Conservation (phyloP, 257 asterid species). For the Rubia yunnanensis region DNA sequence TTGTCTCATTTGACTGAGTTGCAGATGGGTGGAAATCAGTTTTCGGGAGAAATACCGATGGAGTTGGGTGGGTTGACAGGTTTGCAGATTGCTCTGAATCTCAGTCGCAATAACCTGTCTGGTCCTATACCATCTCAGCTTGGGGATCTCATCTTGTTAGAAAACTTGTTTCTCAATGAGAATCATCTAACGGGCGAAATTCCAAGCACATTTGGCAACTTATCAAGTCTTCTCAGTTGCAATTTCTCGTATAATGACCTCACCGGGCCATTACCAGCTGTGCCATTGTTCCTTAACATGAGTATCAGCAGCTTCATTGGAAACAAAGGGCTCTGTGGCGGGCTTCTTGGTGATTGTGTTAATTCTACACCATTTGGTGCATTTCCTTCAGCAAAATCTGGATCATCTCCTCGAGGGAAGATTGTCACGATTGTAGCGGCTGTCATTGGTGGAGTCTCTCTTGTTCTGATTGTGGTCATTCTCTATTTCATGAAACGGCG, state of each 20-base stretch:
- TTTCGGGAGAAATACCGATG: conserved; percentile 70
- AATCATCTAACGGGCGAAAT: conserved; percentile 71
- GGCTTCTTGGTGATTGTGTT: conserved; percentile 62
- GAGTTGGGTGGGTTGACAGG: conserved; percentile 66
- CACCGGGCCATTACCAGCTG: conserved; percentile 69
- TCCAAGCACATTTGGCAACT: conserved; percentile 65
- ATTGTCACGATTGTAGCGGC: conserved; percentile 55
- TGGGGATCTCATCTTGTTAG: conserved; percentile 69
- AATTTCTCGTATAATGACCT: conserved; percentile 71
- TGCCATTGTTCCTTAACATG: conserved; percentile 64
- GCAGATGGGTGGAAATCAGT: conserved; percentile 74
- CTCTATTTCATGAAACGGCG: conserved; percentile 56
- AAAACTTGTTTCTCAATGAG: conserved; percentile 57
- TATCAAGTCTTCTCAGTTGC: conserved; percentile 79
- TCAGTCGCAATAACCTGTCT: conserved; percentile 63
- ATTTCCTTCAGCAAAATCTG: conserved; percentile 19
- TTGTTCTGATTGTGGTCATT: conserved; percentile 50
- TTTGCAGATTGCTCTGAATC: conserved; percentile 77
- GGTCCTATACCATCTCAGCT: conserved; percentile 75
- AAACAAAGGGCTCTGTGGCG: conserved; percentile 78
- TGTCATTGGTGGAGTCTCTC: conserved; percentile 79
- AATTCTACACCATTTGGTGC: conserved; percentile 18
- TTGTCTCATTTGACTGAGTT: conserved; percentile 81
- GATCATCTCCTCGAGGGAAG: conserved; percentile 39
- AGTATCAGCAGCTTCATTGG: conserved; percentile 62